These are phyloP conservation scores for Spathaspora passalidarum DNA, from an alignment of 805 yeast species.

Conservation along the genomic window DNA sequence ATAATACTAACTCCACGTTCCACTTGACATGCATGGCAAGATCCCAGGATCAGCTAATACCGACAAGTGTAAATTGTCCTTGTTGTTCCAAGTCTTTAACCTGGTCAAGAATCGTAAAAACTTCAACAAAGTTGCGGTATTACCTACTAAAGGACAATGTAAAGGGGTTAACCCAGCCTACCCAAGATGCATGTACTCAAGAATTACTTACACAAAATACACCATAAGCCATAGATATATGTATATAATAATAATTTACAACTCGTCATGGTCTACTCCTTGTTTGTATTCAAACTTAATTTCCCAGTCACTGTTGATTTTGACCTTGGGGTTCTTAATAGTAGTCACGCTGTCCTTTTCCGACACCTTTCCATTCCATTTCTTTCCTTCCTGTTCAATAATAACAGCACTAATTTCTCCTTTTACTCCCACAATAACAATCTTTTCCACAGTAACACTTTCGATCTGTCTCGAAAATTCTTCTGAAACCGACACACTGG, in stretches of 20 bases:
- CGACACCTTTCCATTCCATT: slow-evolving; percentile 29
- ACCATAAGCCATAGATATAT: not conserved
- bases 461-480: slow-evolving; percentile 19
- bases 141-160: slow-evolving; percentile 14
- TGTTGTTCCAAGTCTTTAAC: slow-evolving; percentile 13
- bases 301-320: slow-evolving; percentile 47
- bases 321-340: slow-evolving; percentile 52
- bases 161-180: not conserved
- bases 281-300: slow-evolving; percentile 17
- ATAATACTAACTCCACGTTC: slow-evolving; percentile 24
- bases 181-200: not conserved
- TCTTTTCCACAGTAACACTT: slow-evolving; percentile 50
- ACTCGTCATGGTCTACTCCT: slow-evolving; percentile 24
- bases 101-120: slow-evolving; percentile 19
- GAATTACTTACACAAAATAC: not conserved
- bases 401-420: slow-evolving; percentile 13
- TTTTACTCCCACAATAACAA: slow-evolving; percentile 19
- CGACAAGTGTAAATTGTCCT: slow-evolving; percentile 14
- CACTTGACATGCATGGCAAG: slow-evolving; percentile 41
- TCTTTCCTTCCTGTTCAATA: slow-evolving; percentile 36
- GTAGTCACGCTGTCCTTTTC: slow-evolving; percentile 14
- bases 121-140: slow-evolving; percentile 19
- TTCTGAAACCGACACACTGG: slow-evolving; percentile 7
- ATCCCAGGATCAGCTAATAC: slow-evolving; percentile 9
- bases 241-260: slow-evolving; percentile 9